phyloP scores from a whole-genome alignment of 2,329 filamentous ascomycete species.

The Colletotrichum karsti region DNA sequence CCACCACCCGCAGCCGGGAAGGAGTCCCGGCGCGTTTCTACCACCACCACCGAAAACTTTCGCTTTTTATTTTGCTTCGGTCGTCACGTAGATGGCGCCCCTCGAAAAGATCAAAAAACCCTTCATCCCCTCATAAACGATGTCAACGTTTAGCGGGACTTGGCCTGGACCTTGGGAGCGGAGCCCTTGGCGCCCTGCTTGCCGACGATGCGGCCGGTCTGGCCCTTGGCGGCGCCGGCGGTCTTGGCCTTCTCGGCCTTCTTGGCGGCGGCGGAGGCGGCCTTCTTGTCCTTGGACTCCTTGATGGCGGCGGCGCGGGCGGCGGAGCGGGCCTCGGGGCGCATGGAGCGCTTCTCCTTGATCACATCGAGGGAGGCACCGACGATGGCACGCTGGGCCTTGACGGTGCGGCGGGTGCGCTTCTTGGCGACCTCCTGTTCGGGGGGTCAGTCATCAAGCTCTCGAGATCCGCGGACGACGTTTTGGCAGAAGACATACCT shows the following conservation, averaged over 20 bases:
- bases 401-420: constrained; percentile 96
- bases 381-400: constrained; percentile 98
- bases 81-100: too few species aligned
- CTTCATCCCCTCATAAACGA: constrained; percentile 3
- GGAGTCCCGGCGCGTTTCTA: background rate
- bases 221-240: constrained; percentile 82
- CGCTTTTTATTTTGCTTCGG: constrained; percentile 26
- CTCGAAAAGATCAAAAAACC: background rate
- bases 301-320: constrained; percentile 91
- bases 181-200: constrained; percentile 98
- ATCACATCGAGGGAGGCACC: constrained; percentile 99
- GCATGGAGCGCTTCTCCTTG: constrained; percentile 96
- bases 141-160: constrained; percentile 75
- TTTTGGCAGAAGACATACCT: constrained; percentile 77
- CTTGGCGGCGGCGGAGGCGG: constrained; percentile 86
- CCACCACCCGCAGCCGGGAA: constrained; percentile 6
- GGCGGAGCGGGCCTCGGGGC: constrained; percentile 94
- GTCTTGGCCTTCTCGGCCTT: constrained; percentile 99
- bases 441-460: constrained; percentile 50
- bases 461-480: too few species aligned
- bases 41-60: background rate
- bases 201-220: constrained; percentile 83
- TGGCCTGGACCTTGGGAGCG: constrained; percentile 84
- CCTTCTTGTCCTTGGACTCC: constrained; percentile 99
- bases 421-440: constrained; percentile 99